These are phyloP conservation scores for Spinacia oleracea DNA, from an alignment of 179 eudicot genomes.

Conservation along the genomic window DNA sequence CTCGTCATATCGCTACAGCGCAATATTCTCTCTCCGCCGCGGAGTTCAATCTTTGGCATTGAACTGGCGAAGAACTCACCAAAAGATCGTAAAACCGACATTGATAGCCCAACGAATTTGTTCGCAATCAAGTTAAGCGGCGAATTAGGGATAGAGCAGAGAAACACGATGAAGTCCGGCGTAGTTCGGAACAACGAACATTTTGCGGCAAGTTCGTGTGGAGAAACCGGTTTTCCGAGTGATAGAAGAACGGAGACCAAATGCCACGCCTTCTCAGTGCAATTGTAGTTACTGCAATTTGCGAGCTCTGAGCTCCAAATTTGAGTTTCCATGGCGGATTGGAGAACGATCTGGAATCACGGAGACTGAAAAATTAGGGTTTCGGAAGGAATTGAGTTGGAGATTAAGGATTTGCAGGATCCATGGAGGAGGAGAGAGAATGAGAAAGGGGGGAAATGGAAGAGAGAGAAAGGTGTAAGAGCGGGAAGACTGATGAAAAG, in stretches of 20 bases:
- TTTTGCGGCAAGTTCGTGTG: slow-evolving; percentile 45
- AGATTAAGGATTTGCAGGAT: slow-evolving; percentile 13
- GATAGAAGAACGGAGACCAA: slow-evolving; percentile 41
- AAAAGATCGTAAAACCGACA: slow-evolving; percentile 33
- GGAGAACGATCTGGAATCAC: slow-evolving; percentile 15
- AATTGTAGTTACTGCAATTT: slow-evolving; percentile 5
- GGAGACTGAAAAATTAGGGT: slow-evolving; percentile 30
- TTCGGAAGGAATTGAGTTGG: slow-evolving; percentile 6
- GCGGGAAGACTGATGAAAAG: slow-evolving; percentile 9
- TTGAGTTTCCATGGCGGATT: slow-evolving; percentile 37
- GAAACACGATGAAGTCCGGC: slow-evolving; percentile 41
- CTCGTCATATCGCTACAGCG: slow-evolving; percentile 25
- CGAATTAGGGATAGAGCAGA: slow-evolving; percentile 59
- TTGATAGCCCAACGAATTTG: slow-evolving; percentile 41
- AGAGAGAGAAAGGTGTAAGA: slow-evolving; percentile 10
- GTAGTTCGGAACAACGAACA: slow-evolving; percentile 38
- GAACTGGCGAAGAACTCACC: slow-evolving; percentile 35
- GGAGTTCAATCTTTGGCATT: slow-evolving; percentile 29
- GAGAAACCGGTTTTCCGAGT: slow-evolving; percentile 43
- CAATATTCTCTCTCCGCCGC: slow-evolving; percentile 23
- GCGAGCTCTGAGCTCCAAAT: slow-evolving; percentile 28
- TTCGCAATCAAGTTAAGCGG: slow-evolving; percentile 41
- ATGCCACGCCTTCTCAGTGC: slow-evolving; percentile 58
- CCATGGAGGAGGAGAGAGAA: slow-evolving; percentile 26
- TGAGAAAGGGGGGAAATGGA: slow-evolving; percentile 15